phyloP scores from a whole-genome alignment of 345 rosid species.

The Populus euphratica region DNA sequence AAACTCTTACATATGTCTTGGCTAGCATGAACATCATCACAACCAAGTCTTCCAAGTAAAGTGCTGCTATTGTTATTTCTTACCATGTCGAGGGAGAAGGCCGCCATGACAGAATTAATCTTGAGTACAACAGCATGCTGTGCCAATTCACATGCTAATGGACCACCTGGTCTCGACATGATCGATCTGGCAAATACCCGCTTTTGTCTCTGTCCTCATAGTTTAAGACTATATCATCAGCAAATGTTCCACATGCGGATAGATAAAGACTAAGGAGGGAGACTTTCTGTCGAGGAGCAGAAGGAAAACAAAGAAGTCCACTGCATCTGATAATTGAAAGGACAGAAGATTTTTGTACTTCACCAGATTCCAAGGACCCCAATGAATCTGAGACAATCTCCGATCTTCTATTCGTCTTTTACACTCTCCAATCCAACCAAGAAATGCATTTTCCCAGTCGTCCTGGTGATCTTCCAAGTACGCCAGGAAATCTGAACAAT shows the following conservation, averaged over 20 bases:
- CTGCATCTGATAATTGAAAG: not conserved
- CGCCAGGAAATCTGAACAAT: slow-evolving; percentile 60
- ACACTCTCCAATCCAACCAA: slow-evolving; percentile 52
- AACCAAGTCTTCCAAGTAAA: slow-evolving; percentile 9
- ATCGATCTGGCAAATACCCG: slow-evolving; percentile 81
- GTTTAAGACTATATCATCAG: slow-evolving; percentile 24
- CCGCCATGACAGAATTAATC: slow-evolving; percentile 97
- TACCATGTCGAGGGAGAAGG: slow-evolving; percentile 94
- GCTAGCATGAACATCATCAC: not conserved
- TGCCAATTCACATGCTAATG: slow-evolving; percentile 68
- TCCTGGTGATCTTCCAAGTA: slow-evolving; percentile 48
- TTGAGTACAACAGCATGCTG: slow-evolving; percentile 65
- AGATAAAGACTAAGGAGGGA: not conserved
- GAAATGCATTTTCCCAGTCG: slow-evolving; percentile 73
- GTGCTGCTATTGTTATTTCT: not conserved
- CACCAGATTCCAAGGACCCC: slow-evolving; percentile 77
- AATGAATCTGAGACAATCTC: slow-evolving; percentile 44
- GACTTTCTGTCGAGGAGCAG: not conserved
- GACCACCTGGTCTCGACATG: slow-evolving; percentile 82
- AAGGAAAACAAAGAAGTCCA: not conserved
- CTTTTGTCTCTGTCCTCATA: slow-evolving; percentile 98
- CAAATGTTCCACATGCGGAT: not conserved
- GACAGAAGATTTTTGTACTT: slow-evolving; percentile 46
- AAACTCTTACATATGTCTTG: not conserved
- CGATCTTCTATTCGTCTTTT: slow-evolving; percentile 46